These are phyloP conservation scores for Scedosporium aurantiacum DNA, from an alignment of 2,329 filamentous ascomycete genomes.

Conservation along the genomic window DNA sequence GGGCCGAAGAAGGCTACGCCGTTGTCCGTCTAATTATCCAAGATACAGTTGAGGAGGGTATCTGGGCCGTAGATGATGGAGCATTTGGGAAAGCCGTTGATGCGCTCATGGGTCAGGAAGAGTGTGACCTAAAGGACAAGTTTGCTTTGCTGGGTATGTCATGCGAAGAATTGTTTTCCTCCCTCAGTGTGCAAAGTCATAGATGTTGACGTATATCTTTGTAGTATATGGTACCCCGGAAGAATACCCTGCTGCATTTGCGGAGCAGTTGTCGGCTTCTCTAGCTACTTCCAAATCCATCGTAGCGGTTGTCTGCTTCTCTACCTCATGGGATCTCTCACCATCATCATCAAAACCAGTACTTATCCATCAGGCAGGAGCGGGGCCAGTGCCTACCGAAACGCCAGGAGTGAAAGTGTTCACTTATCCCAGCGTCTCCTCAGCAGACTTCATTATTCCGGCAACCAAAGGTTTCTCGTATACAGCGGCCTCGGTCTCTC, in stretches of 20 bases:
- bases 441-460: slow-evolving; percentile 2
- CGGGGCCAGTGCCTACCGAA: neutral
- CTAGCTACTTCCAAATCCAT: slow-evolving; percentile 1
- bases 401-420: neutral
- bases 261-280: neutral
- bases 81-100: slow-evolving; percentile 13
- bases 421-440: neutral
- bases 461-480: slow-evolving; percentile 32
- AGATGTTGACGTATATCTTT: neutral
- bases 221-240: slow-evolving; percentile 1
- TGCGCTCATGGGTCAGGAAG: slow-evolving; percentile 13
- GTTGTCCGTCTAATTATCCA: slow-evolving; percentile 13
- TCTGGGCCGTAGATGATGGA: neutral
- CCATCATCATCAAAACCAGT: neutral
- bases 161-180: neutral
- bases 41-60: neutral
- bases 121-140: slow-evolving; percentile 25
- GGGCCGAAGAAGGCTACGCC: slow-evolving; percentile 25
- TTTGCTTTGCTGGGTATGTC: slow-evolving; percentile 25
- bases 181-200: neutral
- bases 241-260: slow-evolving; percentile 3
- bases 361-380: neutral
- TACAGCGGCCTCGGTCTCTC: slow-evolving; percentile 45
- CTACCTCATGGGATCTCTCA: slow-evolving; percentile 13
- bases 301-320: slow-evolving; percentile 16